These are phyloP conservation scores for Discostella stelligeroides DNA, from an alignment of 108 stramenopile genomes.

Conservation along the genomic window DNA sequence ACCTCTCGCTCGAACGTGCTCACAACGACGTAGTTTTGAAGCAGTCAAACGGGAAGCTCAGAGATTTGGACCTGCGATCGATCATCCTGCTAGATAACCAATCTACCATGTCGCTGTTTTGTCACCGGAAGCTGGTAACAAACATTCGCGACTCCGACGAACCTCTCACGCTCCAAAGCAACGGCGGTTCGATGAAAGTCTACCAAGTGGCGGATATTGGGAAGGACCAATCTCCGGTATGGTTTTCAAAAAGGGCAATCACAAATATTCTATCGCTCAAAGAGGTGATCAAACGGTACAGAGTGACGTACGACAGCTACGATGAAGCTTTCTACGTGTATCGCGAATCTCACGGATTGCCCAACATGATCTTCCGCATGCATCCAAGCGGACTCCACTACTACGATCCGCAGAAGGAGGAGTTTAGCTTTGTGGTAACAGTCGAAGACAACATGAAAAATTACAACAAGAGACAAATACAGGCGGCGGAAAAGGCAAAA, in stretches of 20 bases:
- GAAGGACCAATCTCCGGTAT: not conserved
- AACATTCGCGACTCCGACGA: not conserved
- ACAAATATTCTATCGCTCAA: slow-evolving; percentile 13
- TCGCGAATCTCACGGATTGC: not conserved
- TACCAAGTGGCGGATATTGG: not conserved
- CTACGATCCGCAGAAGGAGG: not conserved
- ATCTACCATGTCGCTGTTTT: slow-evolving; percentile 15
- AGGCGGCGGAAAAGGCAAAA: slow-evolving; percentile 2
- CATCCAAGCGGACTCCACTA: not conserved
- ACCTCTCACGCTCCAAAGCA: slow-evolving; percentile 2
- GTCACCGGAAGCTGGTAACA: not conserved
- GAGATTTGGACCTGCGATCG: not conserved
- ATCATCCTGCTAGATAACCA: slow-evolving; percentile 18
- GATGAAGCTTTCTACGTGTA: not conserved
- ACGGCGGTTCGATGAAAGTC: slow-evolving; percentile 1
- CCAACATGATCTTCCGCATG: not conserved
- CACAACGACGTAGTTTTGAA: slow-evolving; percentile 2
- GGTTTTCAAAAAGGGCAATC: slow-evolving; percentile 6
- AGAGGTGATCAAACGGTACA: not conserved
- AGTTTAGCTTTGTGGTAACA: not conserved
- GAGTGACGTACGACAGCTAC: slow-evolving; percentile 7
- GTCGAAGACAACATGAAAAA: not conserved
- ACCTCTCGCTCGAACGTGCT: no score
- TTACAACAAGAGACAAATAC: slow-evolving; percentile 4
- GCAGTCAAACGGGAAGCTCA: not conserved